A percentile compares a stretch with the other conserved stretches of the same genome.
These are phyloP conservation scores for Penicillium sp. DNA, from an alignment of 2,329 filamentous ascomycete species.

Conservation along the genomic window DNA sequence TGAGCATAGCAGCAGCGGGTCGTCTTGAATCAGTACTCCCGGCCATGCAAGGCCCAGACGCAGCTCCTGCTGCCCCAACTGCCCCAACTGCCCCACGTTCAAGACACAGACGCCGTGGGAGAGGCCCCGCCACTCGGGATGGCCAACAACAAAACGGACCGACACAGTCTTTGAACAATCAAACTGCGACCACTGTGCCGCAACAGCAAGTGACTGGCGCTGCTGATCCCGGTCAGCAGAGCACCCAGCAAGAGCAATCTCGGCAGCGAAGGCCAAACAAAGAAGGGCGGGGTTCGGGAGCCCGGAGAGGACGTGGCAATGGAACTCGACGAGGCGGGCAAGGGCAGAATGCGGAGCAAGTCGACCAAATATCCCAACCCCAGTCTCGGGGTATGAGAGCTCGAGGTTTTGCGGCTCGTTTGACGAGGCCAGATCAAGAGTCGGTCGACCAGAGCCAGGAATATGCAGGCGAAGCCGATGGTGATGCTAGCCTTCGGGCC, in stretches of 20 bases:
- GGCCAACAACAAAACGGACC: slow-evolving; percentile 30
- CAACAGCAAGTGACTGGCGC: slow-evolving; percentile 12
- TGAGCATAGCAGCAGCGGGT: slow-evolving; percentile 14
- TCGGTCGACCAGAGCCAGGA: slow-evolving; percentile 23
- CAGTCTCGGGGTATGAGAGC: slow-evolving; percentile 35
- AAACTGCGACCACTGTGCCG: slow-evolving; percentile 19
- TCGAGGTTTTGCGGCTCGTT: slow-evolving; percentile 51
- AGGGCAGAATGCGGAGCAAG: slow-evolving; percentile 22
- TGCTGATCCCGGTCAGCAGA: slow-evolving; percentile 15
- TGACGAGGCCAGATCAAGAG: slow-evolving; percentile 42
- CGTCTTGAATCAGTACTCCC: background rate
- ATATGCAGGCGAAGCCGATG: slow-evolving; percentile 19
- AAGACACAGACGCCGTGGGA: slow-evolving; percentile 36
- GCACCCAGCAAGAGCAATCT: slow-evolving; percentile 17
- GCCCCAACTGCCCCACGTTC: slow-evolving; percentile 19
- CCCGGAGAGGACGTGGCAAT: slow-evolving; percentile 31
- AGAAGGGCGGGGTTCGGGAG: slow-evolving; percentile 32
- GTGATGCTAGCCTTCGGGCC: slow-evolving; percentile 37
- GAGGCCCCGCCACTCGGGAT: slow-evolving; percentile 37
- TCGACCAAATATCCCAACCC: slow-evolving; percentile 18
- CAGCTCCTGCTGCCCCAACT: slow-evolving; percentile 9
- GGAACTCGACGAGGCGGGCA: slow-evolving; percentile 30
- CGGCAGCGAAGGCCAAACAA: slow-evolving; percentile 35
- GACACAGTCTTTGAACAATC: slow-evolving; percentile 18
- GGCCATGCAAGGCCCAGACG: slow-evolving; percentile 21